phyloP scores from a whole-genome alignment of 176 grass and related monocot species.

The Aegilops longissima region DNA sequence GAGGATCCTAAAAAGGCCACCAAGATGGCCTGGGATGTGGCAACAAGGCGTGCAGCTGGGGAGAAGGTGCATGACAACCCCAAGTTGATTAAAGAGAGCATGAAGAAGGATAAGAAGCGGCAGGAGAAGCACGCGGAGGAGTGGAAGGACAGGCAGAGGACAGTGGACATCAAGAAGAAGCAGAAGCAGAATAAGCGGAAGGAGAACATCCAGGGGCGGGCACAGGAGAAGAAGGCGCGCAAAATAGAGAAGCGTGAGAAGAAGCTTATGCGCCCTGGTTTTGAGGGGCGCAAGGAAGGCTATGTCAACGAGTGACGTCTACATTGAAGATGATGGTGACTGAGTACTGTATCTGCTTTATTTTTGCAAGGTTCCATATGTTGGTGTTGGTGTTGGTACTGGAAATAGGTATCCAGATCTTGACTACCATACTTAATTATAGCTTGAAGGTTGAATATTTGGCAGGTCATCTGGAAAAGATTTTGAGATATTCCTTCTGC shows the following conservation, averaged over 20 bases:
- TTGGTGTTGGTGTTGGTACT: constrained; percentile 5
- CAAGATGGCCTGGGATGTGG: constrained; percentile 69
- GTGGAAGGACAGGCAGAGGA: constrained; percentile 69
- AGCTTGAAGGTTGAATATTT: constrained; percentile 10
- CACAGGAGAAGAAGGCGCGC: constrained; percentile 73
- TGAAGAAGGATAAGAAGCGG: constrained; percentile 80
- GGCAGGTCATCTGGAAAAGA: neutral
- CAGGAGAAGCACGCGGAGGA: constrained; percentile 56
- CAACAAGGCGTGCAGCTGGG: constrained; percentile 65
- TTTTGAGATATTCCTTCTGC: neutral
- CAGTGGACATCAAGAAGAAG: constrained; percentile 37
- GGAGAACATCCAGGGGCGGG: constrained; percentile 69
- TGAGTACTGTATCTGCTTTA: constrained; percentile 4
- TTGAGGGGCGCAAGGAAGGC: constrained; percentile 84
- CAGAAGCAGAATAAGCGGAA: constrained; percentile 68
- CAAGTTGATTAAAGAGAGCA: constrained; percentile 75
- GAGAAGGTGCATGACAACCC: constrained; percentile 93
- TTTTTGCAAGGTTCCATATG: constrained; percentile 16
- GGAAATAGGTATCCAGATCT: constrained; percentile 15
- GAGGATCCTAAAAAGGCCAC: constrained; percentile 69
- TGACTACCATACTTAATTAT: constrained; percentile 1
- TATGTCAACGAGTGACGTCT: constrained; percentile 63
- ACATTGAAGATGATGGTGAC: neutral
- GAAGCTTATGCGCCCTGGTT: constrained; percentile 87
- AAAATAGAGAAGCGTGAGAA: constrained; percentile 95